These are phyloP conservation scores for Porcisia deanei DNA, from an alignment of 208 protist genomes.

Conservation along the genomic window DNA sequence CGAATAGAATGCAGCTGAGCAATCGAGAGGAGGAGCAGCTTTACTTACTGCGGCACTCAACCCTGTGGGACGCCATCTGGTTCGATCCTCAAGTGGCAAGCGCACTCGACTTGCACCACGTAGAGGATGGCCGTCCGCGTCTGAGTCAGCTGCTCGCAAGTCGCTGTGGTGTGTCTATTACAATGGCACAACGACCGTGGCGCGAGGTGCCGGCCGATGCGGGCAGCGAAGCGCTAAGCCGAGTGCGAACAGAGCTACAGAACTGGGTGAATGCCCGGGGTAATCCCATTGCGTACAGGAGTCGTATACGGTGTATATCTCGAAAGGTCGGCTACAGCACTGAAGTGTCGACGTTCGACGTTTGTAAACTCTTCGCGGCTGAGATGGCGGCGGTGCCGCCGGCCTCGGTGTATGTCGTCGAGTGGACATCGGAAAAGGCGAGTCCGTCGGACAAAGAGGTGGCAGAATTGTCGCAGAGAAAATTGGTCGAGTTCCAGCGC, in stretches of 20 bases:
- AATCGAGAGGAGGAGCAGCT: conserved; percentile 85
- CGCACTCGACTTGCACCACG: conserved; percentile 76
- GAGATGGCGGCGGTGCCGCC: conserved; percentile 54
- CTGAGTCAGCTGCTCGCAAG: conserved; percentile 83
- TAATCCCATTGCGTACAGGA: conserved; percentile 33
- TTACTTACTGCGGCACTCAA: conserved; percentile 74
- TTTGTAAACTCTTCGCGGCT: conserved; percentile 70
- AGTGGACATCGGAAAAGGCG: conserved; percentile 2
- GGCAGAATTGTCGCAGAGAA: conserved; percentile 21
- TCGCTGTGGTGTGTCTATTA: conserved; percentile 73
- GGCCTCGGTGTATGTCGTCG: conserved; percentile 36
- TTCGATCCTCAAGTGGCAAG: conserved; percentile 70
- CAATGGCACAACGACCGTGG: conserved; percentile 77
- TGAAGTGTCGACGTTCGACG: conserved; percentile 83
- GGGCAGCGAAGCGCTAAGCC: conserved; percentile 41
- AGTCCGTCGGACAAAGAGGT: conserved; percentile 15
- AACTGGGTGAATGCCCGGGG: conserved; percentile 37
- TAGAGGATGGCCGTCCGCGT: conserved; percentile 72
- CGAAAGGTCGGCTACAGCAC: conserved; percentile 75
- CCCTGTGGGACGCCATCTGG: conserved; percentile 88
- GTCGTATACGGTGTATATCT: conserved; percentile 63
- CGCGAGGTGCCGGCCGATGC: conserved; percentile 68
- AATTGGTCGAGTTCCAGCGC: conserved; percentile 62
- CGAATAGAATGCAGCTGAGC: conserved; percentile 57
- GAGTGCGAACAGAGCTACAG: conserved; percentile 69